Conservation (phyloP, 2,329 filamentous ascomycete genomes). For the Ascochyta viciae-villosae region DNA sequence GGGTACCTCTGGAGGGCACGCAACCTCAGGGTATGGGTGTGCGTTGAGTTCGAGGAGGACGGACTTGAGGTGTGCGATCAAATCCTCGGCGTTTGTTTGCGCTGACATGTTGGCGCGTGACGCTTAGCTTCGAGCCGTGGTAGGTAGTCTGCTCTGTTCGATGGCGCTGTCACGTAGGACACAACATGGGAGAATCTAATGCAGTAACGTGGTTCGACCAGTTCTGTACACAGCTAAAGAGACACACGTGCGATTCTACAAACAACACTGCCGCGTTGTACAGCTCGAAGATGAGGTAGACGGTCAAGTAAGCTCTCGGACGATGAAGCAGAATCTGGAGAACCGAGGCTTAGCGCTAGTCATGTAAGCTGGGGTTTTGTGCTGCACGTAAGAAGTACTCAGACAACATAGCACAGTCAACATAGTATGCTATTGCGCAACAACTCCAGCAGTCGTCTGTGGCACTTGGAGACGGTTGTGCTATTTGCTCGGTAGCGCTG, state of each 20-base stretch:
- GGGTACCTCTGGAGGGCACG: constrained; percentile 58
- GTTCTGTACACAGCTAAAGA: background rate
- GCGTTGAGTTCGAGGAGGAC: constrained; percentile 53
- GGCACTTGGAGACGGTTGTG: background rate
- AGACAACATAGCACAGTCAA: background rate
- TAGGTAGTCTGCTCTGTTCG: background rate
- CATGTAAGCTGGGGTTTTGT: constrained; percentile 14
- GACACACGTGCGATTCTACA: background rate
- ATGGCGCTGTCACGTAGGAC: background rate
- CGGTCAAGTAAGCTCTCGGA: constrained; percentile 2
- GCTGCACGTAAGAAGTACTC: background rate
- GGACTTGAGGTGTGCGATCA: constrained; percentile 51
- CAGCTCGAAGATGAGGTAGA: background rate
- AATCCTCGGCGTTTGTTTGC: constrained; percentile 13
- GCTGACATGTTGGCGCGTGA: constrained; percentile 8
- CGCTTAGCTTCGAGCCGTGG: background rate
- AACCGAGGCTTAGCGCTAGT: constrained; percentile 26
- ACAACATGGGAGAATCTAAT: background rate
- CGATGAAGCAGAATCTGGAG: constrained; percentile 4
- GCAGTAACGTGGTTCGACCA: background rate
- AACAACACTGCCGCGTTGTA: background rate
- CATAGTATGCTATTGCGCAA: background rate
- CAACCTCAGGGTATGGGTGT: constrained; percentile 58
- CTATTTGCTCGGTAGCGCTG: constrained; percentile 9
- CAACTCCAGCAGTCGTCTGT: background rate